These are phyloP conservation scores for Cercospora janseana DNA, from an alignment of 2,329 filamentous ascomycete genomes.

Conservation along the genomic window DNA sequence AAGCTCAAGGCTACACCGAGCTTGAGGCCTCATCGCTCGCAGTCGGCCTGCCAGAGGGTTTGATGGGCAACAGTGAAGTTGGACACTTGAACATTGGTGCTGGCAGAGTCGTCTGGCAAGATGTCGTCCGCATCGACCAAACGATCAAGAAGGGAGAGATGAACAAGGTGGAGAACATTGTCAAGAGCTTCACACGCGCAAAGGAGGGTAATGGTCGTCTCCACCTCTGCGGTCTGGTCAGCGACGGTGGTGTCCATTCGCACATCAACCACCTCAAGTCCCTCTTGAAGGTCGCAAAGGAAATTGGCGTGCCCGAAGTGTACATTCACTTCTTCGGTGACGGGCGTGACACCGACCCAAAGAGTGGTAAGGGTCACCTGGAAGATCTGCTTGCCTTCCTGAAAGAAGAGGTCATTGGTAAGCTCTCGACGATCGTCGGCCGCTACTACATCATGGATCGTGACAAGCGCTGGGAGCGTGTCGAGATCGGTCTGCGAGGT, in stretches of 20 bases:
- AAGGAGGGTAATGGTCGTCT: conserved; percentile 88
- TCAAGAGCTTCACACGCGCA: conserved; percentile 71
- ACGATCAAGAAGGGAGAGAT: conserved; percentile 83
- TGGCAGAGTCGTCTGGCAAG: conserved; percentile 96
- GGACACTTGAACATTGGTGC: conserved; percentile 98
- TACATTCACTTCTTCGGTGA: conserved; percentile 99
- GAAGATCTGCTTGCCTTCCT: conserved; percentile 76
- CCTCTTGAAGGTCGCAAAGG: conserved; percentile 86
- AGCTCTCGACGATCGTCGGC: conserved; percentile 90
- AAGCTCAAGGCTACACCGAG: conserved; percentile 80
- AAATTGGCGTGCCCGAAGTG: conserved; percentile 80
- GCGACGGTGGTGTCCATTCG: conserved; percentile 91
- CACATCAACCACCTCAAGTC: conserved; percentile 92
- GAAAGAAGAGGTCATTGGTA: conserved; percentile 79
- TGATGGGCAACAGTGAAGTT: conserved; percentile 99
- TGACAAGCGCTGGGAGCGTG: conserved; percentile 97
- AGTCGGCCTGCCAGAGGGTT: conserved; percentile 89
- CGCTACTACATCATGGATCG: conserved; percentile 99
- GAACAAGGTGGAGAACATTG: conserved; percentile 72
- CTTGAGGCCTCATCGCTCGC: conserved; percentile 95
- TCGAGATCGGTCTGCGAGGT: conserved; percentile 86
- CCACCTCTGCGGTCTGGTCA: conserved; percentile 88
- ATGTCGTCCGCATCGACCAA: conserved; percentile 84
- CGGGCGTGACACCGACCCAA: conserved; percentile 95
- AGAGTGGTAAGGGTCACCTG: conserved; percentile 86